Conservation (phyloP, 164 flowering plant species). For the Warburgia ugandensis region DNA sequence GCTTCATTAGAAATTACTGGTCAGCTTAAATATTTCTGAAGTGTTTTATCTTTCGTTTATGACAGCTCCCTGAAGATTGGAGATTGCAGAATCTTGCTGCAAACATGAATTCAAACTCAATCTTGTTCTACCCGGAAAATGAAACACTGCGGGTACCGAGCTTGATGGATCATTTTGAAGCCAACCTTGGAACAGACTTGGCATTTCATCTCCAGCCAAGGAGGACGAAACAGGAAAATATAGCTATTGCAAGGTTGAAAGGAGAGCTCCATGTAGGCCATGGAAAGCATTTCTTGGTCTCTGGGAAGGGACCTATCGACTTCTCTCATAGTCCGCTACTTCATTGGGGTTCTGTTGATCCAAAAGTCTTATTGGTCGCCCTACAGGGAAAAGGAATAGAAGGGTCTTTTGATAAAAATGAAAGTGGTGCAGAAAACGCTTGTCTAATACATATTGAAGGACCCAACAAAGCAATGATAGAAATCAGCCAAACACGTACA, state of each 20-base stretch:
- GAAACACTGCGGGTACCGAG: constrained; percentile 43
- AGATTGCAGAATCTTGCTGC: constrained; percentile 11
- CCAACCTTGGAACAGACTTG: constrained; percentile 41
- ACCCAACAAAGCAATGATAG: constrained; percentile 43
- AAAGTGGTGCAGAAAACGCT: constrained; percentile 3
- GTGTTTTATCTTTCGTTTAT: not conserved
- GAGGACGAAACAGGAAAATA: constrained; percentile 25
- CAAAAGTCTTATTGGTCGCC: constrained; percentile 23
- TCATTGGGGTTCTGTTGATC: constrained; percentile 45
- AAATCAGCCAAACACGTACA: constrained; percentile 29
- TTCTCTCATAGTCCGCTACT: constrained; percentile 18
- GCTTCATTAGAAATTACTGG: no score
- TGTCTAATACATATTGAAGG: constrained; percentile 19
- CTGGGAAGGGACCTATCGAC: constrained; percentile 12
- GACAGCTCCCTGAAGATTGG: constrained; percentile 54
- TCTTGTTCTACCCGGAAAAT: constrained; percentile 32
- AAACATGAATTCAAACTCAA: constrained; percentile 14
- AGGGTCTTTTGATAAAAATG: constrained; percentile 22
- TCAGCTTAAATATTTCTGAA: no score
- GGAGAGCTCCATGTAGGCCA: constrained; percentile 41
- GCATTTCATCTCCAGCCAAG: constrained; percentile 32
- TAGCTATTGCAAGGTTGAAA: constrained; percentile 40
- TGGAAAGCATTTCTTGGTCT: constrained; percentile 31
- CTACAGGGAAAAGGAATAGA: constrained; percentile 41
- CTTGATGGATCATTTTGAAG: constrained; percentile 24